A percentile compares a stretch with the other conserved stretches of the same genome.
Evolutionary conservation across 805 yeast species (phyloP).

Genomic region (Yarrowia deformans): DNA sequence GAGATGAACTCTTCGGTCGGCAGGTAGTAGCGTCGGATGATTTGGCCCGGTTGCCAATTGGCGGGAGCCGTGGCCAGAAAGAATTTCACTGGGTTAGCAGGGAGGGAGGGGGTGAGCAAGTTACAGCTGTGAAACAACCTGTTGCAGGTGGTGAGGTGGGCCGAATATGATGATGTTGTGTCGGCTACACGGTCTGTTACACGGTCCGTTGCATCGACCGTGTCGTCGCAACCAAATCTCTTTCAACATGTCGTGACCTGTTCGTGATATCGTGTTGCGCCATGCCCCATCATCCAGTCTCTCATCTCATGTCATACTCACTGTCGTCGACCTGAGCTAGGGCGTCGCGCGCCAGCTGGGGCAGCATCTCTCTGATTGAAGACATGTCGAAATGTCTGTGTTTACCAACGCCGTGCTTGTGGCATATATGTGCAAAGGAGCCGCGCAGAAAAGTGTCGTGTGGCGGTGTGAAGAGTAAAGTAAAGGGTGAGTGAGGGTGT

Average conservation of each 20-base stretch:
- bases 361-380: conserved; percentile 33
- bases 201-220: no score
- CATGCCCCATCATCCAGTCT: no score
- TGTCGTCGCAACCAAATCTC: no score
- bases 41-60: conserved; percentile 88
- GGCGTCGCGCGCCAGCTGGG: conserved; percentile 37
- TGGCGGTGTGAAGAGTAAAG: not conserved
- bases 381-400: conserved; percentile 33
- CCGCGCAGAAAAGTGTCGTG: conserved; percentile 31
- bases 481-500: not conserved
- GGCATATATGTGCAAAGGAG: conserved; percentile 32
- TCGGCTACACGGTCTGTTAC: not conserved
- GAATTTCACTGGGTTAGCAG: conserved; percentile 57
- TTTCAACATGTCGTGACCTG: no score
- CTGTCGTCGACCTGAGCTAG: conserved; percentile 30
- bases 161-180: no score
- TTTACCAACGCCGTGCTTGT: conserved; percentile 4
- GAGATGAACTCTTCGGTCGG: conserved; percentile 91
- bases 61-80: conserved; percentile 94
- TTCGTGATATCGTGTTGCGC: no score
- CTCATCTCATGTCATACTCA: no score
- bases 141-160: no score
- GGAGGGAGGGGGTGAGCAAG: not conserved
- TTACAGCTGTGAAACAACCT: no score
- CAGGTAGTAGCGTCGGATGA: conserved; percentile 81